Evolutionary conservation across 495 filamentous ascomycete genomes (phyloP).

Genomic region (Trypethelium eluteriae): DNA sequence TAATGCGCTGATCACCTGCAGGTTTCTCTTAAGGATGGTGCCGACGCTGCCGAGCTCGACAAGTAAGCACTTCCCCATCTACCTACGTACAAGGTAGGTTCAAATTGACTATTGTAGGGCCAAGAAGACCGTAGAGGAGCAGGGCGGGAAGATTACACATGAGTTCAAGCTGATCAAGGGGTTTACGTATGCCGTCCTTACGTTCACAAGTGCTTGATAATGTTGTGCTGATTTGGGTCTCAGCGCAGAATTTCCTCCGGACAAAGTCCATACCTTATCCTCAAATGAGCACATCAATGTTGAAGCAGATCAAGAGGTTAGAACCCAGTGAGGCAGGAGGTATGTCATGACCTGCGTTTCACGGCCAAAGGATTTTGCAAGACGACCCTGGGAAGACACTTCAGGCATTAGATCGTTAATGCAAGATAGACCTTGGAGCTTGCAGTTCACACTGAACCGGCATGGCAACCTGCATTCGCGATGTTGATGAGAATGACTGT

Average conservation of each 20-base stretch:
- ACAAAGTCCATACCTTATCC: slow-evolving; percentile 53
- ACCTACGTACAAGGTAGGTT: not conserved
- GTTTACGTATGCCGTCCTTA: slow-evolving; percentile 62
- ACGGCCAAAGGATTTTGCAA: not conserved
- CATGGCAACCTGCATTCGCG: not conserved
- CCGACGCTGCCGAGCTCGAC: slow-evolving; percentile 52
- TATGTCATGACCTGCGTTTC: not conserved
- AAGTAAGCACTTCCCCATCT: slow-evolving; percentile 41
- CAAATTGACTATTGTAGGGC: slow-evolving; percentile 44
- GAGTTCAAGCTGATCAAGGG: slow-evolving; percentile 83
- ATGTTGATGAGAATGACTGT: not conserved
- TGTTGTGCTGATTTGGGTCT: slow-evolving; percentile 10
- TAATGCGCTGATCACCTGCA: slow-evolving; percentile 32
- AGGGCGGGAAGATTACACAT: slow-evolving; percentile 74
- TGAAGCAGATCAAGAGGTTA: slow-evolving; percentile 64
- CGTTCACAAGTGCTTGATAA: slow-evolving; percentile 6
- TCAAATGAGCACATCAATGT: slow-evolving; percentile 64
- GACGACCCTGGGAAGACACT: not conserved
- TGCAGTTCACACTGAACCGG: not conserved
- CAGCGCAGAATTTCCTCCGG: slow-evolving; percentile 69
- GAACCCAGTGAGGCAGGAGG: slow-evolving; percentile 53
- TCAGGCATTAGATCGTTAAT: not conserved
- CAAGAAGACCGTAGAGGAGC: slow-evolving; percentile 58
- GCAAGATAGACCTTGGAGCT: not conserved
- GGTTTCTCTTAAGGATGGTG: slow-evolving; percentile 70